Conservation (phyloP, 495 filamentous ascomycete genomes). For the Podospora pseudopauciseta region DNA sequence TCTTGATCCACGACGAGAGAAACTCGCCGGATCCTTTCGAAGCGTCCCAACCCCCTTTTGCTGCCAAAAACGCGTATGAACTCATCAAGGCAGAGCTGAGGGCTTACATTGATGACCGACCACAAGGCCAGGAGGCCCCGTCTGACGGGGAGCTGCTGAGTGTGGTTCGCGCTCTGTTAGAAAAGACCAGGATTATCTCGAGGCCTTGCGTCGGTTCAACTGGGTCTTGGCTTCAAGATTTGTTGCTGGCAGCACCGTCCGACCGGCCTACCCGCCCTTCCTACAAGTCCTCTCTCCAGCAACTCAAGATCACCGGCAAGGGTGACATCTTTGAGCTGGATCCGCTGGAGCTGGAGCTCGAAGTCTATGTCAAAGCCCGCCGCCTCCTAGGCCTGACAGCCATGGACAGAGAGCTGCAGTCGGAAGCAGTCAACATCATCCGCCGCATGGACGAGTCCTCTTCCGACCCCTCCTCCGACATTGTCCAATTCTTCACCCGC, state of each 20-base stretch:
- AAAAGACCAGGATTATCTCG: conserved; percentile 36
- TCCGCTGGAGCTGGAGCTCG: conserved; percentile 45
- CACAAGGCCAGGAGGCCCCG: conserved; percentile 30
- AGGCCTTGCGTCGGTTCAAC: conserved; percentile 25
- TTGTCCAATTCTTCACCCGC: conserved; percentile 49
- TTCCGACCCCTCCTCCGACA: conserved; percentile 39
- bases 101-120: conserved; percentile 36
- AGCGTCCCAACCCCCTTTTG: conserved; percentile 34
- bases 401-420: conserved; percentile 51
- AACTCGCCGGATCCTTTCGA: conserved; percentile 45
- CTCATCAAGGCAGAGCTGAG: conserved; percentile 49
- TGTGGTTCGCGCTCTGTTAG: conserved; percentile 43
- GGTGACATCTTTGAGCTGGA: conserved; percentile 47
- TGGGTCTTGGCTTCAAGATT: conserved; percentile 52
- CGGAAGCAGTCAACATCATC: conserved; percentile 49
- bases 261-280: background rate
- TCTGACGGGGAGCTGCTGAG: conserved; percentile 44
- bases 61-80: conserved; percentile 49
- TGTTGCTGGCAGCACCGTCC: conserved; percentile 35
- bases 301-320: conserved; percentile 47
- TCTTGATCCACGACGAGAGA: conserved; percentile 55
- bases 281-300: conserved; percentile 20
- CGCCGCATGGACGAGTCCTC: conserved; percentile 47
- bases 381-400: conserved; percentile 50
- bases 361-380: conserved; percentile 47